Evolutionary conservation across 345 rosid genomes (phyloP), one percentile per base, ranked within the genome.

Genomic region (Melastoma malabathricum): DNA sequence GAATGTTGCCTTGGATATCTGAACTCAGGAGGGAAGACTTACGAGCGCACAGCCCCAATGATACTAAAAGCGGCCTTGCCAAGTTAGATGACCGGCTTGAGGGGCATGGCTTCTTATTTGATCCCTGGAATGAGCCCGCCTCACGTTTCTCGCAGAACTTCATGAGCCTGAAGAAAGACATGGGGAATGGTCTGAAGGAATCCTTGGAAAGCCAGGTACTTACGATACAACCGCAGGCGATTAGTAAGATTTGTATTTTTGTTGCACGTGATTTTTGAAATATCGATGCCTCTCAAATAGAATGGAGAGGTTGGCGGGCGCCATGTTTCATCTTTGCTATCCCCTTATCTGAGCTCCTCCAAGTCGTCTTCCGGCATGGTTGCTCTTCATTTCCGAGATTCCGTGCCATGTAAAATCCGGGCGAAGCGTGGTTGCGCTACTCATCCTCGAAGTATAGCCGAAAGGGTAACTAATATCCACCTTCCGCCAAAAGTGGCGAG

Each of bases 391-490:
- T 71, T 79, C 18, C 98, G 82, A 71, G 98, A 84, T 60, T 77
- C 97, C 13, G 93, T 84, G 61, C 98, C 98, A 47, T 92, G 95
- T 70, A 92, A 87, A 64, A 69, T 79, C 45, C 68, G 98, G 69
- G 98, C 98, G 17, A 92, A 92, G 74, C 88, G 98, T 16, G 98
- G 98, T n/a, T 87, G 89, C 25, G 98, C 98, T 27, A 92, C 98
- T 60, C 98, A 92, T 74, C 98, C 98, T 69, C 80, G 98, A 66
- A 92, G 98, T 69, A 84, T 92, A 14, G 98, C 98, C 13, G 98
- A 92, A 68, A 68, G 98, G 79, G 98, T 92, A 80, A 58, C 47
- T 29, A 9, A 19, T 7, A 6, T 22, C 44, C 43, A 6, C 29
- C 9, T n/a, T 31, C 39, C 27, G 38, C 6, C 10, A 3, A 31